Base-by-base conservation (phyloP, 1,139 yeast species). In the Yamadazyma jaroonii region DNA sequence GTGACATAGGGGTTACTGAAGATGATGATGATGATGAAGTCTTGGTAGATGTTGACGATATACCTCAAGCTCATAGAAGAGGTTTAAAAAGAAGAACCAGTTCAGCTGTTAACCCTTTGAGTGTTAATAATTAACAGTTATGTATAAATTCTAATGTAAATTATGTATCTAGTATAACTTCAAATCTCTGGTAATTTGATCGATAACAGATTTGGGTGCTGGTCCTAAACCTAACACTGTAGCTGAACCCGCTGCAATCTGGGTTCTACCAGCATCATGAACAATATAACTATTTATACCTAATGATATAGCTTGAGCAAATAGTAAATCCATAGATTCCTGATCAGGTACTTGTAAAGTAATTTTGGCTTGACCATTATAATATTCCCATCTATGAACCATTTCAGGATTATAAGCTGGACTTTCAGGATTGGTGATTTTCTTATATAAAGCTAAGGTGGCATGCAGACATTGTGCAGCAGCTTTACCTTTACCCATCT, bases 381-480 rank as follows among this genome's bases (percentile, higher is more conserved):
- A 68, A 35, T 65, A 57, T 47, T 83, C 83, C 99, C 99, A 92
- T 52, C 92, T 70, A n/a, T 64, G 60, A 7, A 82, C 69, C 74
- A 84, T 62, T 15, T 65, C 66, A 6, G 80, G 75, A 48, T 83
- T 82, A 51, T 66, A 81, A 3, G 86, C 80, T 4, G 67, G 72
- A 7, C 72, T 62, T 7, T 74, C 64, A 6, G 77, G 72, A 28
- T 74, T 68, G 20, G 75, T 65, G 57, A 88, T 84, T 44, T 81
- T 70, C 54, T 84, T 82, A 61, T 86, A 92, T 48, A 94, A 79
- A 0, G 95, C 92, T 33, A 92, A 71, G 0, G 98, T 94, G n/a
- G 98, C 98, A 64, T 92, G 99, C 36, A 89, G 84, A 59, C 97
- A 90, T 59, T 92, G 99, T 2, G 98, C 98, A 2, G 97, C 97